These are phyloP conservation scores for Acanthamoeba quina DNA, from an alignment of 208 protist genomes.

Conservation along the genomic window DNA sequence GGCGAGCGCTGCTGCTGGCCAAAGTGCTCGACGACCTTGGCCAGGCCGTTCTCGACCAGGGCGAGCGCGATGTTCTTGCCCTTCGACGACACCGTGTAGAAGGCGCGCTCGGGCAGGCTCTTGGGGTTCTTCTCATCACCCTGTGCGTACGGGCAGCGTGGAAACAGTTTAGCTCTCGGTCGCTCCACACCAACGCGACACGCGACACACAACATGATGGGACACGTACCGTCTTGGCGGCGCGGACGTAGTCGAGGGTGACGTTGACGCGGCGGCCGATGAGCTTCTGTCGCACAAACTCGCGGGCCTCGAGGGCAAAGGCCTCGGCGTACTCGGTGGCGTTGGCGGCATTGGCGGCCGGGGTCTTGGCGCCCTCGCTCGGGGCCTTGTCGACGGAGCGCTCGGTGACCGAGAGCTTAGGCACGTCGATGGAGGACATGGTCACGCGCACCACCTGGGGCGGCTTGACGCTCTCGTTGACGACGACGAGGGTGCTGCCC, in stretches of 20 bases:
- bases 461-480: slow-evolving; percentile 43
- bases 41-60: slow-evolving; percentile 85
- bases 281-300: slow-evolving; percentile 84
- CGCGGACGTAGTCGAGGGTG: slow-evolving; percentile 76
- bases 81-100: slow-evolving; percentile 73
- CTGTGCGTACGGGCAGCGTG: neutral
- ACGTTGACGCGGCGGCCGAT: slow-evolving; percentile 85
- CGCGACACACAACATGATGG: neutral
- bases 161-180: too few relatives aligned
- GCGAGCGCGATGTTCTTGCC: slow-evolving; percentile 84
- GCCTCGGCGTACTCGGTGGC: slow-evolving; percentile 69
- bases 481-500: slow-evolving; percentile 81
- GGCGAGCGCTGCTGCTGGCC: slow-evolving; percentile 82
- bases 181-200: neutral
- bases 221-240: neutral
- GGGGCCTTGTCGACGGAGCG: neutral
- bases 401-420: slow-evolving; percentile 43
- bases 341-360: neutral
- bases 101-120: slow-evolving; percentile 72
- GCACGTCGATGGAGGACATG: slow-evolving; percentile 69
- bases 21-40: slow-evolving; percentile 79
- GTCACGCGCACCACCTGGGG: slow-evolving; percentile 43
- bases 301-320: slow-evolving; percentile 84
- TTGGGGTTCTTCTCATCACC: slow-evolving; percentile 62
- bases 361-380: neutral